Conservation (phyloP, 2,329 filamentous ascomycete genomes). For the Xylariaceae sp. region DNA sequence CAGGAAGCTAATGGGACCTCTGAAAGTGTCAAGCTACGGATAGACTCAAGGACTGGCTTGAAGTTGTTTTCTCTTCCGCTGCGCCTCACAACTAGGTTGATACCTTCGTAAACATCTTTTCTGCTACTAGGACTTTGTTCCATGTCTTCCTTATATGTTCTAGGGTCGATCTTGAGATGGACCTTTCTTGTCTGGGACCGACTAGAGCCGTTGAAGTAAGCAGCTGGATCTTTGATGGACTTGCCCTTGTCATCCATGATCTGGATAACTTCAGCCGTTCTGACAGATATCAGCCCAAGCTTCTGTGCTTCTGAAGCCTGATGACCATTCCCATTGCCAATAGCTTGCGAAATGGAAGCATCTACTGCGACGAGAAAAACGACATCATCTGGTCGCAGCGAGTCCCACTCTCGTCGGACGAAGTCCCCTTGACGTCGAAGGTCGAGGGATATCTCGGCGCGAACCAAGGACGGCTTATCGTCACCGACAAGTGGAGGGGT, state of each 20-base stretch:
- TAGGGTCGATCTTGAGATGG: slow-evolving; percentile 75
- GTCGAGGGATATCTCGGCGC: slow-evolving; percentile 81
- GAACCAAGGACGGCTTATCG: slow-evolving; percentile 75
- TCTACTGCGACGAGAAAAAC: slow-evolving; percentile 82
- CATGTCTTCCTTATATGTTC: slow-evolving; percentile 72
- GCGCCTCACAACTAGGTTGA: slow-evolving; percentile 83
- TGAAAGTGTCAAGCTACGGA: slow-evolving; percentile 78
- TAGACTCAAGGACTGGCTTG: slow-evolving; percentile 86
- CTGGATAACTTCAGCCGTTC: slow-evolving; percentile 81
- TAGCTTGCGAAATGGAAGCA: slow-evolving; percentile 47
- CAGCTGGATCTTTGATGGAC: slow-evolving; percentile 59
- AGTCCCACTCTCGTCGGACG: slow-evolving; percentile 84
- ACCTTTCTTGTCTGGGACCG: slow-evolving; percentile 63
- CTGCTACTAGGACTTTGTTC: slow-evolving; percentile 62
- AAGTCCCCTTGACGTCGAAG: slow-evolving; percentile 73
- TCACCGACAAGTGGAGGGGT: slow-evolving; percentile 80
- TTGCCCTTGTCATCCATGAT: slow-evolving; percentile 82
- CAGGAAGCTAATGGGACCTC: slow-evolving; percentile 83
- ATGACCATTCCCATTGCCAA: slow-evolving; percentile 49
- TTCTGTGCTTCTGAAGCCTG: slow-evolving; percentile 50
- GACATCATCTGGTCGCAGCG: slow-evolving; percentile 78
- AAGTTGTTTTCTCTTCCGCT: slow-evolving; percentile 95
- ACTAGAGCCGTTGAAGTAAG: slow-evolving; percentile 59
- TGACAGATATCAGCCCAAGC: slow-evolving; percentile 64
- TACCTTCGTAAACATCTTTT: slow-evolving; percentile 71